Percentiles rank a stretch among this genome's conserved stretches.
Conservation (phyloP, 2,329 filamentous ascomycete genomes). For the Orbilia javanica region DNA sequence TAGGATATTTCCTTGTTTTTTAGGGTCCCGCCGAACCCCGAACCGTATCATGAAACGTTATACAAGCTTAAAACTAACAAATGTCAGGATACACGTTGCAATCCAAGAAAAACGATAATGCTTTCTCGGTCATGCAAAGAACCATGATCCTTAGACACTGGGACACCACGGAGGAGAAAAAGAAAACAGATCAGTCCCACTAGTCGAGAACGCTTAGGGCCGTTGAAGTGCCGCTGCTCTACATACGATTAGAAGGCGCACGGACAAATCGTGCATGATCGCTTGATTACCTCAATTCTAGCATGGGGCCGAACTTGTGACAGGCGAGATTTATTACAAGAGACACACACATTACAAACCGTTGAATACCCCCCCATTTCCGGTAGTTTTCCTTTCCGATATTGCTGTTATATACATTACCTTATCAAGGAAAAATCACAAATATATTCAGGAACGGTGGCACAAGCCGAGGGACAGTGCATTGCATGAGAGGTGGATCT, state of each 20-base stretch:
- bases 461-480: conserved; percentile 30
- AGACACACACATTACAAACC: background rate
- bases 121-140: conserved; percentile 28
- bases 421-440: conserved; percentile 5
- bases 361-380: background rate
- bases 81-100: conserved; percentile 8
- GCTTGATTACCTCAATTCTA: conserved; percentile 41
- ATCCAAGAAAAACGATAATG: conserved; percentile 15
- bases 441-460: conserved; percentile 43
- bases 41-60: conserved; percentile 45
- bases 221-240: conserved; percentile 11
- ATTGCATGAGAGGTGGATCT: conserved; percentile 32
- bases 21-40: conserved; percentile 44
- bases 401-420: conserved; percentile 16
- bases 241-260: conserved; percentile 19
- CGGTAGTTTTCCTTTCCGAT: conserved; percentile 25
- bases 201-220: conserved; percentile 21
- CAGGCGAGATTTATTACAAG: conserved; percentile 19
- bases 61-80: conserved; percentile 19
- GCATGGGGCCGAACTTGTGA: conserved; percentile 9
- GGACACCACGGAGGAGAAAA: background rate
- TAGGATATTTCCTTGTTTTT: conserved; percentile 6
- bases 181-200: background rate
- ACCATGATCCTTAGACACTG: conserved; percentile 12
- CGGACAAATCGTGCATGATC: conserved; percentile 45